Conservation (phyloP, 257 asterid genomes). For the Oldenlandia corymbosa region DNA sequence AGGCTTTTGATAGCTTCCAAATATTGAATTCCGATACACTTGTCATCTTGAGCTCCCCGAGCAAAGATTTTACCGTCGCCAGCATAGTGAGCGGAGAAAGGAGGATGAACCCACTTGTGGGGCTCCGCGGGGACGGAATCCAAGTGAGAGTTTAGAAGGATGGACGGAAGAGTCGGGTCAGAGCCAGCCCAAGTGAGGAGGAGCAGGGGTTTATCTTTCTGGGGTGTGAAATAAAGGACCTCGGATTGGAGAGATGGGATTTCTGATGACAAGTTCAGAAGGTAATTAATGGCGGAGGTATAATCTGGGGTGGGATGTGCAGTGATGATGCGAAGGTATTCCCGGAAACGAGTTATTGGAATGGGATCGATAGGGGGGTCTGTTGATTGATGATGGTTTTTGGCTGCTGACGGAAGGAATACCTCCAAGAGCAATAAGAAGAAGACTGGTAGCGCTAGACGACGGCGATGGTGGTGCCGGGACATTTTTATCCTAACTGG, state of each 20-base stretch:
- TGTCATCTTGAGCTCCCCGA: constrained; percentile 96
- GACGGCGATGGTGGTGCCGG: not conserved
- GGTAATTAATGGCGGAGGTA: constrained; percentile 9
- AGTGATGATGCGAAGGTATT: constrained; percentile 75
- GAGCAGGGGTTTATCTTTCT: constrained; percentile 57
- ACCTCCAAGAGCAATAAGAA: not conserved
- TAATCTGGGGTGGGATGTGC: constrained; percentile 68
- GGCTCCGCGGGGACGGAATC: constrained; percentile 94
- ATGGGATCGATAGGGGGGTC: not conserved
- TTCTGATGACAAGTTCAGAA: constrained; percentile 26
- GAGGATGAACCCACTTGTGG: constrained; percentile 68
- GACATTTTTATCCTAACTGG: too few species aligned
- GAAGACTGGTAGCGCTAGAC: not conserved
- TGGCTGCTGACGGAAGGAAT: not conserved
- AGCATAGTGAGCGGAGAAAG: constrained; percentile 63
- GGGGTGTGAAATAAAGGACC: constrained; percentile 33
- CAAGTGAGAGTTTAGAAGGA: constrained; percentile 81
- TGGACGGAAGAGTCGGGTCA: constrained; percentile 61
- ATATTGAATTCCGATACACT: constrained; percentile 77
- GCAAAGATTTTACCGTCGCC: constrained; percentile 61
- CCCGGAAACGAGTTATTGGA: constrained; percentile 15
- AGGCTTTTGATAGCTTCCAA: constrained; percentile 60
- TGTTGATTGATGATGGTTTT: not conserved
- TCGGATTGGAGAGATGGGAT: constrained; percentile 47
- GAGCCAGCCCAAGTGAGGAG: constrained; percentile 75